Percentiles rank a stretch among this genome's conserved stretches.
phyloP scores from a whole-genome alignment of 139 green algal genomes.

The Chlorella sp. region DNA sequence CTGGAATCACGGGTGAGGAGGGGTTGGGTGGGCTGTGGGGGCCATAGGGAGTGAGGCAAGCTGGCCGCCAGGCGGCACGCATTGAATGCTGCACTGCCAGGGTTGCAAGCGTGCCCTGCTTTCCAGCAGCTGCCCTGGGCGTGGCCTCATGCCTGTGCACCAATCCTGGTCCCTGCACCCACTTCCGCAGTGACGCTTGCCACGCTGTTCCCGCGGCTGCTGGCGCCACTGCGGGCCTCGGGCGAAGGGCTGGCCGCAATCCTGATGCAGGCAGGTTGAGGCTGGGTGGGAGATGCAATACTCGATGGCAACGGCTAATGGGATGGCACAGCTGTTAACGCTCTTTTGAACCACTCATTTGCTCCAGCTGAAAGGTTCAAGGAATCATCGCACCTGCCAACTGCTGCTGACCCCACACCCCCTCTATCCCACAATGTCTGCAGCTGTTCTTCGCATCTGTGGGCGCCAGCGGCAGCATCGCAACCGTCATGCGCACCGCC shows the following conservation, averaged over 20 bases:
- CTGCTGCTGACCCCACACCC: not conserved
- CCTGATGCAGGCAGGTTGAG: conserved; percentile 83
- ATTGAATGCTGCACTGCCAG: too few relatives aligned
- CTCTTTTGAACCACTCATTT: too few relatives aligned
- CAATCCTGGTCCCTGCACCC: not conserved
- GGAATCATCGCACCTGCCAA: not conserved
- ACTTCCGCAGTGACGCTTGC: conserved; percentile 61
- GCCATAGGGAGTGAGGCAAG: too few relatives aligned
- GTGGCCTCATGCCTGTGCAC: too few relatives aligned
- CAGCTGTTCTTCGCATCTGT: conserved; percentile 92
- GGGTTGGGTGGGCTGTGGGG: too few relatives aligned
- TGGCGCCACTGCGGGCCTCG: conserved; percentile 65
- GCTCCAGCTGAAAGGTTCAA: too few relatives aligned
- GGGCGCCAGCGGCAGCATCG: conserved; percentile 81
- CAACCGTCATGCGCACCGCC: conserved; percentile 73
- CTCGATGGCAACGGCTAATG: too few relatives aligned
- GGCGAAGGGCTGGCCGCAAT: conserved; percentile 82
- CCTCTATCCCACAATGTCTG: not conserved
- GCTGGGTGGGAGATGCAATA: too few relatives aligned
- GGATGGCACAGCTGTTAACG: too few relatives aligned
- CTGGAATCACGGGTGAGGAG: conserved; percentile 56
- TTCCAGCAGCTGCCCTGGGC: too few relatives aligned
- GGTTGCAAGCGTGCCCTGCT: too few relatives aligned
- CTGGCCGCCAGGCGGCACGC: too few relatives aligned
- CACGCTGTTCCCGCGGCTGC: conserved; percentile 54